Base-by-base conservation (phyloP, 768 basidiomycete species). In the Mycena olivaceomarginata region DNA sequence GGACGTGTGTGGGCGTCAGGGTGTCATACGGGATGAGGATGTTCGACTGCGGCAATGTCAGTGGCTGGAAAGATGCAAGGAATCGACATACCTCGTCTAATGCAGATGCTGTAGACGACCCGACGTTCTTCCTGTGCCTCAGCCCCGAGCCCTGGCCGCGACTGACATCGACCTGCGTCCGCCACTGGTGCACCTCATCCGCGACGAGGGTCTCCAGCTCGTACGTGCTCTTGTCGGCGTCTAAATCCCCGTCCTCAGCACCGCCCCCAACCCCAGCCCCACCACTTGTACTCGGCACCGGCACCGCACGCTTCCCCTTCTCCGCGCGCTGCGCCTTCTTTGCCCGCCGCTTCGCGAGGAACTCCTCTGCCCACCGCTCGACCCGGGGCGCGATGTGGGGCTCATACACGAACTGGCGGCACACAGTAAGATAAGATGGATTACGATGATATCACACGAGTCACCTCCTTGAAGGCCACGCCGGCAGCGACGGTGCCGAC, bases 381-480 rank as follows among this genome's bases (percentile, higher is more conserved):
- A 94, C 60, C 57, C 86, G 88, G 0, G 93, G 93, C 22, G 92
- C 93, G 73, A 94, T 89, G 74, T 94, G 93, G 12, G 93, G 93
- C 77, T 93, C 93, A 73, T 93, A 94, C 40, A 95, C 90, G 71
- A 92, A 92, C 94, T 95, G 74, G 11, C 2, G 20, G 9, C 46
- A 7, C 57, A 37, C 57, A 22, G n/a, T 40, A 53, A 6, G 63
- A 68, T 68, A 75, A 72, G 73, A 68, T 79, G 82, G 59, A 80
- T 77, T 56, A 48, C 60, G 48, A 65, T n/a, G 39, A n/a, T 46
- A 73, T 67, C 60, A 37, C 20, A 57, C 48, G 46, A 48, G 64
- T 56, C 70, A 93, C 93, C 88, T 93, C 90, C 79, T 92, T 91
- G 84, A 94, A 92, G 0, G 88, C 91, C 53, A 89, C n/a, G 1